phyloP scores from a whole-genome alignment of 2,329 filamentous ascomycete species.

The Ascochyta viciae-villosae region DNA sequence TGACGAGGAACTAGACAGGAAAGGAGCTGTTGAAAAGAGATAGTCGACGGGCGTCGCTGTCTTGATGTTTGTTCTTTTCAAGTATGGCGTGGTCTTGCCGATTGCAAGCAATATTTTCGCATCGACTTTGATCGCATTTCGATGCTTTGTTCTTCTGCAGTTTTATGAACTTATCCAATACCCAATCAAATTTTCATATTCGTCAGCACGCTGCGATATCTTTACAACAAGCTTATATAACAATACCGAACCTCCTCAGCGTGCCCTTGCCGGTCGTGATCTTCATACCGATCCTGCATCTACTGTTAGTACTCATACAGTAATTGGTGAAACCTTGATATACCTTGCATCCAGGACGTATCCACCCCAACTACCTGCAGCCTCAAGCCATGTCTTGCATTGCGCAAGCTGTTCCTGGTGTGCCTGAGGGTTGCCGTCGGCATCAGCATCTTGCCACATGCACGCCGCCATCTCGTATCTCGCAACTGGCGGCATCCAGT shows the following conservation, averaged over 20 bases:
- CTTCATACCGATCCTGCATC: constrained; percentile 68
- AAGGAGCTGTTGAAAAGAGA: background rate
- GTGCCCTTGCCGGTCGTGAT: constrained; percentile 74
- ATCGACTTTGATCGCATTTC: background rate
- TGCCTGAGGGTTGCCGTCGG: constrained; percentile 44
- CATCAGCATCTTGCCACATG: constrained; percentile 72
- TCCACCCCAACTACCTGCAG: constrained; percentile 72
- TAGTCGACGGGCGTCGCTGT: too few relatives aligned
- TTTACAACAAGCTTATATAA: background rate
- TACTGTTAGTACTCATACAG: background rate
- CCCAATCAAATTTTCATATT: background rate
- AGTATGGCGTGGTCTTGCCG: background rate
- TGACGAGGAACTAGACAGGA: background rate
- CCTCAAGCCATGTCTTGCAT: constrained; percentile 70
- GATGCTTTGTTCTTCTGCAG: background rate
- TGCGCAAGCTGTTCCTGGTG: constrained; percentile 61
- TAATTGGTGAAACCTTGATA: constrained; percentile 14
- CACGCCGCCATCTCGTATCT: constrained; percentile 87
- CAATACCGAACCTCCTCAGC: constrained; percentile 51
- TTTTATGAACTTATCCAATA: background rate
- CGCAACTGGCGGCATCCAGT: constrained; percentile 75
- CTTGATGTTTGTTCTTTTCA: too few relatives aligned
- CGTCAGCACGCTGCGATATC: background rate
- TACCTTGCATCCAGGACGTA: constrained; percentile 75
- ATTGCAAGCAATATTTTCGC: background rate